These are phyloP conservation scores for Rhizopus delemar DNA, from an alignment of 371 early-diverging fungal species.

Conservation along the genomic window DNA sequence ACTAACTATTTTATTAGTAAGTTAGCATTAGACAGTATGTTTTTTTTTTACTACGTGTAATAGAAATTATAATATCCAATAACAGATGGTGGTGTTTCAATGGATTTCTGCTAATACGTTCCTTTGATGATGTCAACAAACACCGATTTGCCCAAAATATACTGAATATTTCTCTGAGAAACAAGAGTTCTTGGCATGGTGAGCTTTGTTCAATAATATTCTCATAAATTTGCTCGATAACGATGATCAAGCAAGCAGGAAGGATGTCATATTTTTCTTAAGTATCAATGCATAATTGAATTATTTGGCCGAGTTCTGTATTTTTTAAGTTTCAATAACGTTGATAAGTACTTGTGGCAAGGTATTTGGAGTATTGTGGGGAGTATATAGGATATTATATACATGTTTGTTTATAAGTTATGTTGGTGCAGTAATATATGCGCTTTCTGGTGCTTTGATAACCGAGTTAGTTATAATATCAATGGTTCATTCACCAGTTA, in stretches of 20 bases:
- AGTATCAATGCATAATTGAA: not conserved
- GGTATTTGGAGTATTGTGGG: not conserved
- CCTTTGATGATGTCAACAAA: conserved; percentile 8
- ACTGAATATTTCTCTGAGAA: not conserved
- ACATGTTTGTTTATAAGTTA: not conserved
- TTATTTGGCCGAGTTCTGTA: not conserved
- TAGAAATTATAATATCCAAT: conserved; percentile 1
- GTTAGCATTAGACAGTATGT: not conserved
- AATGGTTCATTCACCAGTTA: conserved; percentile 20
- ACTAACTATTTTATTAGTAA: not conserved
- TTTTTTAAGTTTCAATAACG: not conserved
- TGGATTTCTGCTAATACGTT: conserved; percentile 1
- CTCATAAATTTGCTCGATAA: not conserved
- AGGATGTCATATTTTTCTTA: no score
- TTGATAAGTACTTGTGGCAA: not conserved
- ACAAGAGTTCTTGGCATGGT: conserved; percentile 1
- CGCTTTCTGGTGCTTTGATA: conserved; percentile 8
- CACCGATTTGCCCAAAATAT: conserved; percentile 2
- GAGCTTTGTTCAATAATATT: conserved; percentile 6
- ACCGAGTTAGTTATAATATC: conserved; percentile 9
- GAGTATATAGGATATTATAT: not conserved
- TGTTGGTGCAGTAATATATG: not conserved
- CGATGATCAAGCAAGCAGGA: not conserved
- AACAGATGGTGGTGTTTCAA: not conserved
- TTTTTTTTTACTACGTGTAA: conserved; percentile 5